Base-by-base conservation (phyloP, 306 rosid genomes). In the Abrus precatorius region DNA sequence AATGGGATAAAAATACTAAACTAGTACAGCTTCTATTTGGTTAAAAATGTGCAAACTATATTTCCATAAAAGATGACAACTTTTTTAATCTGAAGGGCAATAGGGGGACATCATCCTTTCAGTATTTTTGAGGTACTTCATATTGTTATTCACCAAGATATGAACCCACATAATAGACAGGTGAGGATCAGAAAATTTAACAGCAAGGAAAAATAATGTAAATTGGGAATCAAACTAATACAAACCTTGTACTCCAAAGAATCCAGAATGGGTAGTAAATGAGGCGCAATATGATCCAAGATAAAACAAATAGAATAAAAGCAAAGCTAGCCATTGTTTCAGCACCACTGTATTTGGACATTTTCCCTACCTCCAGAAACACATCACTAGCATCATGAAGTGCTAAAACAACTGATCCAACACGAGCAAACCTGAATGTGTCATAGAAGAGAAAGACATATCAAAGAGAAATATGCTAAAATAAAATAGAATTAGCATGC, bases 211-310 rank as follows among this genome's bases (percentile, higher is more conserved):
- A 68, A 54, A n/a, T 14, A 29, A 12, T 12, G 61, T 48, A 66
- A 72, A 53, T 53, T 61, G 34, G 50, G 38, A 33, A 82, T 55
- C 20, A n/a, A 54, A 54, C 33, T 74, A 66, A 20, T 72, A 87
- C 95, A 29, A 85, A 96, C 99, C 99, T 96, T 63, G 99, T 93
- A 83, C 99, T 96, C 97, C 97, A 84, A 59, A 96, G 97, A 86
- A 96, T 75, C 98, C 99, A 96, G 82, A 96, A 96, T 50, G 99
- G 99, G 81, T 89, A 96, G 93, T 92, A 96, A 69, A 96, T 79
- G 87, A 96, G 99, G 81, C 99, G 99, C 85, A 93, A 84, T 83
- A 96, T 6, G 87, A 96, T 30, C 99, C 99, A 96, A 60, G 97
- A 89, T 81, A 92, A 70, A 50, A 93, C 98, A 73, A 96, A 96